phyloP scores from a whole-genome alignment of 108 stramenopile genomes.

The Skeletonema grethae region DNA sequence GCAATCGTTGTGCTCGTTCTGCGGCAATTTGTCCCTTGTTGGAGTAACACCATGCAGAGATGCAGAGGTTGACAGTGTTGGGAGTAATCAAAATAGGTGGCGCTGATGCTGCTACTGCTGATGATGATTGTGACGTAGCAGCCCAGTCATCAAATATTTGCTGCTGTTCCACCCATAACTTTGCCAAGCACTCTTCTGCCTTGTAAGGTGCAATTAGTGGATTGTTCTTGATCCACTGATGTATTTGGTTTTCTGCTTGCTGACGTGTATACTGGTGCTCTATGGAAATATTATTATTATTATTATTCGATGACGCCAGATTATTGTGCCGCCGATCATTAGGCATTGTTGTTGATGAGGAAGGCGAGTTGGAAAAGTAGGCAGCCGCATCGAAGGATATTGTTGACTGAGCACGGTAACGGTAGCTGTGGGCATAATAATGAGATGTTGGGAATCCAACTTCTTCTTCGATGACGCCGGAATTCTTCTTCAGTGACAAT shows the following conservation, averaged over 20 bases:
- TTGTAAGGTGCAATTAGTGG: constrained; percentile 42
- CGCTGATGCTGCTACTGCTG: not conserved
- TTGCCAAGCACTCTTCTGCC: constrained; percentile 32
- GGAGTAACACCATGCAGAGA: constrained; percentile 33
- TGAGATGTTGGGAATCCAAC: not conserved
- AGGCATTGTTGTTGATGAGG: not conserved
- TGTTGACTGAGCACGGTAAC: constrained; percentile 2
- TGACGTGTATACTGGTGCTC: not conserved
- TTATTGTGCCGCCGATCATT: not conserved
- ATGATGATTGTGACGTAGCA: not conserved
- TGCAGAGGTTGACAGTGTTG: constrained; percentile 29
- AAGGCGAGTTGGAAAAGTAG: constrained; percentile 14
- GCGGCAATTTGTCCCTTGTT: constrained; percentile 33
- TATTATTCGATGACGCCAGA: not conserved
- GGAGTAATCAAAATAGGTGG: constrained; percentile 21
- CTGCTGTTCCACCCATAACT: constrained; percentile 33
- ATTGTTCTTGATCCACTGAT: constrained; percentile 30
- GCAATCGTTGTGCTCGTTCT: constrained; percentile 30
- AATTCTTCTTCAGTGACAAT: not conserved
- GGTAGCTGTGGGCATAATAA: too few species aligned
- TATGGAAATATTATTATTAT: not conserved
- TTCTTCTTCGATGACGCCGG: not conserved
- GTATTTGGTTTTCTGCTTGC: constrained; percentile 10
- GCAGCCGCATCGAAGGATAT: constrained; percentile 17
- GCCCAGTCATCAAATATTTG: constrained; percentile 14